Base-by-base conservation (phyloP, 1,139 yeast genomes). In the Candida sojae region DNA sequence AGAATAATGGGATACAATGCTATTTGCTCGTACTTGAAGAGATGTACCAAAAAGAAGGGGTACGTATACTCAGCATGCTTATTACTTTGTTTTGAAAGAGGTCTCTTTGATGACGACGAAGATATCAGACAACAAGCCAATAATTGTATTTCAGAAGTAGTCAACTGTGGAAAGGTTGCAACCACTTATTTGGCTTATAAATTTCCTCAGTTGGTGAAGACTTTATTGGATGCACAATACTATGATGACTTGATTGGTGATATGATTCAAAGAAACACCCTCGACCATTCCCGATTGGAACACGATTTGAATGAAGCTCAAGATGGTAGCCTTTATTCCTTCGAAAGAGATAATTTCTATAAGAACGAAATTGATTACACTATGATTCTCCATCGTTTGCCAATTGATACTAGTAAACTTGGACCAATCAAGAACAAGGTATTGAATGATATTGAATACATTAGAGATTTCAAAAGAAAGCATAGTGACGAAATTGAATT, bases 71-170 rank as follows among this genome's bases (percentile, higher is more conserved):
- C 43, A 25, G 39, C 34, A 3, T 46, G 52, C 33, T 31, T 52
- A 5, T 12, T 47, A 26, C 45, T 50, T 33, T 43, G 43, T 21
- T 52, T 44, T 33, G 51, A 51, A 49, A 42, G 48, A 23, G 55
- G 55, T 1, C 31, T 52, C 7, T 69, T 73, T 45, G 95, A 87
- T 61, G 93, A 86, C 57, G 88, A 84, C 53, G 75, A 71, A 7
- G 76, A 68, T 8, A 67, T 83, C 10, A 66, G 87, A 55, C 52
- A 56, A 1, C 28, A 58, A 3, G 72, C 82, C 0, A 64, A 83
- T 0, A 39, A 53, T 2, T 66, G 64, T 47, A 53, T 78, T 11
- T 62, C 70, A 3, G n/a, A 44, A 17, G 50, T 59, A 10, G 54
- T 71, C 26, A 53, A 51, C 0, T 49, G 61, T 3, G 49, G 54